A percentile compares a stretch with the other conserved stretches of the same genome.
phyloP scores from a whole-genome alignment of 108 stramenopile genomes.

The Halocafeteria seosinensis region DNA sequence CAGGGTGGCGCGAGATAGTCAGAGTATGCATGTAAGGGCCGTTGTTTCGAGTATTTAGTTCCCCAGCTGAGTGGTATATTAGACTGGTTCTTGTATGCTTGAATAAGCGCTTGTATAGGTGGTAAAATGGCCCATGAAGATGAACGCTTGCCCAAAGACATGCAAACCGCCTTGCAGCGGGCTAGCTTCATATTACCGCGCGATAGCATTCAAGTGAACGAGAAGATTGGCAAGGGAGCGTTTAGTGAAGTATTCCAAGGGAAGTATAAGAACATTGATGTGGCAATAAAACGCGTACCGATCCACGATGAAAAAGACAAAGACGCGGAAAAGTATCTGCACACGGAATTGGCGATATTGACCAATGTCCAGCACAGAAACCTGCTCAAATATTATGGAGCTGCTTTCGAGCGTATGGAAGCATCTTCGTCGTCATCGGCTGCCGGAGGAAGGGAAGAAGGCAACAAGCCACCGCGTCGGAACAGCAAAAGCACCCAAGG shows the following conservation, averaged over 20 bases:
- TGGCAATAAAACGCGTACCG: background rate
- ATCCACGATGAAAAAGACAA: background rate
- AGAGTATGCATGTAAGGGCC: too few species aligned
- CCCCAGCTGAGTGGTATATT: too few species aligned
- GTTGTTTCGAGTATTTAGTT: too few species aligned
- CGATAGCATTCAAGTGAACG: background rate
- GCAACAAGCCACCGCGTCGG: background rate
- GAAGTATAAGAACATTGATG: background rate
- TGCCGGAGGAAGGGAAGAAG: background rate
- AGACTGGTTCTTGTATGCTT: too few species aligned
- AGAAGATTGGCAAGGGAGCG: constrained; percentile 9
- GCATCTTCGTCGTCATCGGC: too few species aligned
- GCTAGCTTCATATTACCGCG: too few species aligned
- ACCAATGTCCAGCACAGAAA: background rate
- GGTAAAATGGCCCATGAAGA: too few species aligned
- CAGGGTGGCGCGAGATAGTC: too few species aligned
- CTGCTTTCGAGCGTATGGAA: constrained; percentile 6
- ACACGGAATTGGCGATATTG: constrained; percentile 7
- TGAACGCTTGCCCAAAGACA: too few species aligned
- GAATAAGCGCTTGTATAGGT: too few species aligned
- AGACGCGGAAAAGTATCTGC: constrained; percentile 11
- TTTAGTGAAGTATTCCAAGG: constrained; percentile 11
- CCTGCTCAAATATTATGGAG: constrained; percentile 12
- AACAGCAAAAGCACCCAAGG: background rate
- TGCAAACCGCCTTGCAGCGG: too few species aligned